phyloP scores from a whole-genome alignment of 768 basidiomycete genomes.

The Russula ochroleuca region DNA sequence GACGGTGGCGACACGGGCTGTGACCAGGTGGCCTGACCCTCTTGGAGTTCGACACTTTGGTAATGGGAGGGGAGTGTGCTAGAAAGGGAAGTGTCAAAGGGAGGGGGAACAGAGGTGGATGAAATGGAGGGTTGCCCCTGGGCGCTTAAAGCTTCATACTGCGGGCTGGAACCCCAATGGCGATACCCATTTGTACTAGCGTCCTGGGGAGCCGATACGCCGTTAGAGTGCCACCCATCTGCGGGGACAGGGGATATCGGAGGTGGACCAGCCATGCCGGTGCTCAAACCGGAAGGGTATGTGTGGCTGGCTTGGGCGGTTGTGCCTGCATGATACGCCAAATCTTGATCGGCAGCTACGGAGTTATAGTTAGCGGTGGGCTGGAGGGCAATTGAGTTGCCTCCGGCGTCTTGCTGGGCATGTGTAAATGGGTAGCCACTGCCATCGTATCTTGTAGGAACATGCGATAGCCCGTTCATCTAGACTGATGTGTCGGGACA shows the following conservation, averaged over 20 bases:
- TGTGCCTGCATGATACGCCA: slow-evolving; percentile 17
- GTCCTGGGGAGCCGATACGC: slow-evolving; percentile 13
- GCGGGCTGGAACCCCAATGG: slow-evolving; percentile 17
- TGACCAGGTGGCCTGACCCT: slow-evolving; percentile 21
- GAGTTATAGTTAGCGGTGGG: slow-evolving; percentile 17
- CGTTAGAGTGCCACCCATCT: slow-evolving; percentile 18
- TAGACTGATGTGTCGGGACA: slow-evolving; percentile 5
- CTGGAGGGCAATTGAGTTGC: slow-evolving; percentile 21
- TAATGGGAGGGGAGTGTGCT: slow-evolving; percentile 21
- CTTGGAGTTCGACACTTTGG: slow-evolving; percentile 22
- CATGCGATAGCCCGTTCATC: slow-evolving; percentile 19
- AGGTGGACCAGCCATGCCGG: slow-evolving; percentile 12
- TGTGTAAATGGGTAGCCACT: slow-evolving; percentile 17
- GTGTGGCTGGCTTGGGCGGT: slow-evolving; percentile 16
- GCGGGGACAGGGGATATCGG: slow-evolving; percentile 15
- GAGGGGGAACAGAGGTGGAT: slow-evolving; percentile 13
- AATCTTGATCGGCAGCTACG: slow-evolving; percentile 10
- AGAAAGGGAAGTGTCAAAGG: slow-evolving; percentile 21
- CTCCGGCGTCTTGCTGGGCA: slow-evolving; percentile 16
- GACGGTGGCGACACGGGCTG: slow-evolving; percentile 24
- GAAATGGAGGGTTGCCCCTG: slow-evolving; percentile 19
- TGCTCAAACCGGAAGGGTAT: slow-evolving; percentile 15
- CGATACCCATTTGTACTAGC: slow-evolving; percentile 26
- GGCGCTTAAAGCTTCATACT: slow-evolving; percentile 20
- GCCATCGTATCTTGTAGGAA: slow-evolving; percentile 11